Evolutionary conservation across 371 early-diverging fungal genomes (phyloP), one percentile per base, ranked within the genome.

Genomic region (Capniomyces stellatus): DNA sequence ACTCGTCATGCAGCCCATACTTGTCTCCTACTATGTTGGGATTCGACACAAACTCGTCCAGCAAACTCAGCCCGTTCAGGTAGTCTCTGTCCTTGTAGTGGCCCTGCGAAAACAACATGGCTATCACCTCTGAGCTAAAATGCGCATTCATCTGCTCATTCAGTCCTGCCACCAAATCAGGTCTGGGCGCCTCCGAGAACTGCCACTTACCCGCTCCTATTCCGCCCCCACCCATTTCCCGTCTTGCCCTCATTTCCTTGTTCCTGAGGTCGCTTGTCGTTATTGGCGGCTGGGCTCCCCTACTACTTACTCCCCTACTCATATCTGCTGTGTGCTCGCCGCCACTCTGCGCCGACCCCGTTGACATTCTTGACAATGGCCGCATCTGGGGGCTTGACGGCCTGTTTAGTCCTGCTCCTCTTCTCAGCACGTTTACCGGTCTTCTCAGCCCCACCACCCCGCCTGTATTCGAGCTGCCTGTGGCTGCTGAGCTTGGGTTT

Each of bases 1-100:
- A 78, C 0, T 63, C 54, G 43, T 52, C 66, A 2, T 71, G 71
- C 6, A 84, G 42, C 40, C 71, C 71, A 53, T 73, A 77, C 25
- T 62, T 65, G 22, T 59, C 63, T n/a, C 62, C 65, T 23, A 64
- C 49, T 4, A 44, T 61, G 60, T 42, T 6, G 76, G 66, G 12
- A n/a, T 66, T 58, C 15, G 64, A 60, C 21, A 85, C 39, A 29
- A 74, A 76, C 27, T 82, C 85, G 44, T 89, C 82, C 19, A 90
- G 56, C 3, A 74, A 48, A 0, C 61, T 70, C n/a, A 90, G 56
- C 1, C 76, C 89, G 13, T 62, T 64, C 35, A 89, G 51, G 40
- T 72, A 67, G 62, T 87, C 87, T 48, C 77, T 74, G 53, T 90
- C 90, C 57, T 82, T 81, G 68, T 88, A 79, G 52, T 87, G 88